Evolutionary conservation across 2,329 filamentous ascomycete genomes (phyloP), one percentile per base, ranked within the genome.

Genomic region (Sporothrix luriei): DNA sequence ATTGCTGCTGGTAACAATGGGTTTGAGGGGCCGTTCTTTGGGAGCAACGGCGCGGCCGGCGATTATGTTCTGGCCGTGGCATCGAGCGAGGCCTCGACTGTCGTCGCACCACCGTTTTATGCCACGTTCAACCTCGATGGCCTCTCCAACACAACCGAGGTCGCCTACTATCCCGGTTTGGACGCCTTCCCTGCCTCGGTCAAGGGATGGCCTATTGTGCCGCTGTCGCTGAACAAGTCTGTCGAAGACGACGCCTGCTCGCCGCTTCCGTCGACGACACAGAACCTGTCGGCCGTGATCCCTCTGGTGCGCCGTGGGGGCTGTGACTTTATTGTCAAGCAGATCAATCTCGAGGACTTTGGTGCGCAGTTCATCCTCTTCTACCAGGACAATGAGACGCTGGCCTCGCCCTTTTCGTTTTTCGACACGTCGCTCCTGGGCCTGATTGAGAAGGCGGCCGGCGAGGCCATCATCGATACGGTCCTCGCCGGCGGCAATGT

Each of bases 1-100:
- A 76, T 87, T 13, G 81, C 84, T 21, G 84, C 84, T 7, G 85
- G 85, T 6, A 84, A 85, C 70, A 43, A 87, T 72, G 77, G 79
- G 11, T 5, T 19, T 3, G 33, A 24, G 0, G 71, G 71, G 7
- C 26, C 59, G 14, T 72, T 69, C 51, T 43, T 43, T 5, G 57
- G 66, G 10, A 72, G 68, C 68, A 68, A 57, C 66, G 71, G 71
- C 14, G 57, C 81, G 11, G 77, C 79, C 4, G 82, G 81, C 13
- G 78, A 77, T 65, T 76, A 79, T 7, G 80, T 82, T 11, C 79
- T 81, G 16, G 78, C 81, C 2, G 78, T 84, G 48, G 83, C 81
- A 13, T 82, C 83, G 0, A 77, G 82, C 54, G 75, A 79, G 16
- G 72, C 76, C 1, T 72, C 70, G 19, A 66, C 71, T 0, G 64